phyloP scores from a whole-genome alignment of 768 basidiomycete genomes.

The Psilocybe cubensis region DNA sequence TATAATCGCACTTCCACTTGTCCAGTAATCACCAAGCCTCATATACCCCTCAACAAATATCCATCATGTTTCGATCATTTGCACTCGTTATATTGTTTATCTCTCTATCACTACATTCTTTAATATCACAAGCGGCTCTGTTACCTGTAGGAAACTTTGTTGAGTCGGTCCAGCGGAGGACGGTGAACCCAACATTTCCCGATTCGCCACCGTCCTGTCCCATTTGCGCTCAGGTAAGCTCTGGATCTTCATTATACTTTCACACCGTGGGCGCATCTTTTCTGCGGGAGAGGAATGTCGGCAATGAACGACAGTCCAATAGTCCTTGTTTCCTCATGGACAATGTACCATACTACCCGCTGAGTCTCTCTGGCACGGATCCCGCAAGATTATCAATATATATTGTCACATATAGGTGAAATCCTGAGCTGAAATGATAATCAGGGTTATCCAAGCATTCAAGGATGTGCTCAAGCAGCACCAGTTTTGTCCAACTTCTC shows the following conservation, averaged over 20 bases:
- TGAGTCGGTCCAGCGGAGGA: constrained; percentile 14
- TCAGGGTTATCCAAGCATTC: constrained; percentile 58
- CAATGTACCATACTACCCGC: too few relatives aligned
- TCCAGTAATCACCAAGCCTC: background rate
- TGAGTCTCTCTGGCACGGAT: too few relatives aligned
- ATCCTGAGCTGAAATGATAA: too few relatives aligned
- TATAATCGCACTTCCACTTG: background rate
- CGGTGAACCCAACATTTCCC: constrained; percentile 53
- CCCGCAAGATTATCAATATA: too few relatives aligned
- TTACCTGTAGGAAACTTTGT: background rate
- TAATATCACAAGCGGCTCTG: constrained; percentile 25
- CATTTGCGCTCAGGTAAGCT: constrained; percentile 51
- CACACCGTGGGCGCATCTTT: too few relatives aligned
- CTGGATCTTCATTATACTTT: too few relatives aligned
- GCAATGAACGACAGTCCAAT: too few relatives aligned
- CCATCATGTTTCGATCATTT: constrained; percentile 26
- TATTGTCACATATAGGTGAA: too few relatives aligned
- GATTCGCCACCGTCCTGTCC: constrained; percentile 59
- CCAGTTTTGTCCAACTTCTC: constrained; percentile 61
- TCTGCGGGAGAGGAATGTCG: too few relatives aligned
- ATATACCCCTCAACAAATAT: background rate
- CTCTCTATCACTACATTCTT: constrained; percentile 22
- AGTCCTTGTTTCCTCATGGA: too few relatives aligned
- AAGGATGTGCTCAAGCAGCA: constrained; percentile 59
- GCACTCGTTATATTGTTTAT: constrained; percentile 23